These are phyloP conservation scores for Boletus coccyginus DNA, from an alignment of 768 basidiomycete species.

Conservation along the genomic window DNA sequence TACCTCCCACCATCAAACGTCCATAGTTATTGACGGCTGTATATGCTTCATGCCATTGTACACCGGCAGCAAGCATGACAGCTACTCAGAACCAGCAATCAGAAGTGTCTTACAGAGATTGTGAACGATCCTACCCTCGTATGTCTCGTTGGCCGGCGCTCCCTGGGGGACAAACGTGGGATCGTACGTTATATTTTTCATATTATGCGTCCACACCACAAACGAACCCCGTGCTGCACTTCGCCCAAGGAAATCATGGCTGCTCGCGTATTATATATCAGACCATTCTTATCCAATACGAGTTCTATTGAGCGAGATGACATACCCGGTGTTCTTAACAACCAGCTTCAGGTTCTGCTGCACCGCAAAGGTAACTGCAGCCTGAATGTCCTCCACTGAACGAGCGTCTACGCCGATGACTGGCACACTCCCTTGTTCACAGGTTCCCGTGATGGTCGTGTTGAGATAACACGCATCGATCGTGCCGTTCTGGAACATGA, in stretches of 20 bases:
- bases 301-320: neutral
- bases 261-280: neutral
- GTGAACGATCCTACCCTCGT: slow-evolving; percentile 18
- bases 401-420: slow-evolving; percentile 25
- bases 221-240: slow-evolving; percentile 39
- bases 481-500: slow-evolving; percentile 41
- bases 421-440: slow-evolving; percentile 26
- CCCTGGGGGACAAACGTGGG: slow-evolving; percentile 35
- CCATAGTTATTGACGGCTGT: slow-evolving; percentile 35
- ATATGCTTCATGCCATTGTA: slow-evolving; percentile 49
- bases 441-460: slow-evolving; percentile 24
- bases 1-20: slow-evolving; percentile 44
- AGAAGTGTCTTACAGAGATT: neutral
- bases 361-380: slow-evolving; percentile 23
- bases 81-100: slow-evolving; percentile 22
- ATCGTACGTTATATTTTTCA: slow-evolving; percentile 39
- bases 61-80: slow-evolving; percentile 40
- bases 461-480: slow-evolving; percentile 36
- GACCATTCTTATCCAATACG: neutral
- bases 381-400: slow-evolving; percentile 24
- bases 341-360: slow-evolving; percentile 21
- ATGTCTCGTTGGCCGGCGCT: slow-evolving; percentile 11
- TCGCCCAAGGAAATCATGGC: slow-evolving; percentile 42
- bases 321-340: slow-evolving; percentile 30
- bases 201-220: slow-evolving; percentile 42